Percentiles rank a stretch among this genome's conserved stretches.
Evolutionary conservation across 129 eudicot genomes (phyloP).

Genomic region (Escallonia rubra): DNA sequence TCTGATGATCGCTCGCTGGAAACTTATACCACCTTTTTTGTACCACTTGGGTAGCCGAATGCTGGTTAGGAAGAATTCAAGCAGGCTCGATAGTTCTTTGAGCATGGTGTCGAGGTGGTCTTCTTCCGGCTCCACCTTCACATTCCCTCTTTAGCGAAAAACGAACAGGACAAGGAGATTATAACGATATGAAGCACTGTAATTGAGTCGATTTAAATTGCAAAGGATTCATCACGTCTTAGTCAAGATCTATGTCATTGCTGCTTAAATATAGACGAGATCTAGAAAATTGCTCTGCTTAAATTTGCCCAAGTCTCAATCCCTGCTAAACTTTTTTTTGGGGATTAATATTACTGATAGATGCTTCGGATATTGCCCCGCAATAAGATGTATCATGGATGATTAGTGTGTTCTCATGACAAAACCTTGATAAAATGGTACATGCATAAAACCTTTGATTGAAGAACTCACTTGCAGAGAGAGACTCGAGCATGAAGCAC

Average conservation of each 20-base stretch:
- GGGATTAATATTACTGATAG: background rate
- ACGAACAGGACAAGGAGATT: background rate
- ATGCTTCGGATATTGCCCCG: background rate
- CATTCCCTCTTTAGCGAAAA: background rate
- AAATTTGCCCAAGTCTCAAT: background rate
- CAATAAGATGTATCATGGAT: no score
- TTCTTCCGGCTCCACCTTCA: background rate
- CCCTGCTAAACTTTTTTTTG: background rate
- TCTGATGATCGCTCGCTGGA: background rate
- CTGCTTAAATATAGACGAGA: background rate
- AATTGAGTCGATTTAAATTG: background rate
- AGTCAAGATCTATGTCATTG: background rate
- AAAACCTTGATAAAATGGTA: no score
- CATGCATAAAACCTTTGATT: no score
- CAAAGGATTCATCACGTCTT: background rate
- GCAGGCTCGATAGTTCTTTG: constrained; percentile 15
- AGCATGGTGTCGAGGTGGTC: background rate
- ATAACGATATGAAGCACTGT: background rate
- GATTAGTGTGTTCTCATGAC: no score
- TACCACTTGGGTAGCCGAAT: constrained; percentile 7
- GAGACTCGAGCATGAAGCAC: background rate
- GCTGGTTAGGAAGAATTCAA: constrained; percentile 8
- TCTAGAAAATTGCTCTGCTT: background rate
- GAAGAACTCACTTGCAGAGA: constrained; percentile 1
- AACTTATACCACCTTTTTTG: background rate